Evolutionary conservation across 1,139 yeast genomes (phyloP).

Genomic region (Kodamaea ohmeri): DNA sequence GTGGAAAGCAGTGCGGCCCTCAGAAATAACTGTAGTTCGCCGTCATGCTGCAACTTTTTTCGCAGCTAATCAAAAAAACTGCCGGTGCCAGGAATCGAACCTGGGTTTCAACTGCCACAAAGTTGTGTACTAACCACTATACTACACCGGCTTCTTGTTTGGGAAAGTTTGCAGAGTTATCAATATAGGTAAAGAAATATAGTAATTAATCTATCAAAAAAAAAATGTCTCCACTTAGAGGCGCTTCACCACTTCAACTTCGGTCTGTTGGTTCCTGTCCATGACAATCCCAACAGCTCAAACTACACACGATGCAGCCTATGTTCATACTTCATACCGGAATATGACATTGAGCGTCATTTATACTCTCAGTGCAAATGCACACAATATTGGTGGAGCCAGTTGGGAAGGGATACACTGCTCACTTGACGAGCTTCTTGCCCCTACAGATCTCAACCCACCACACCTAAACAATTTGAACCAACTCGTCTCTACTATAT

Average conservation of each 20-base stretch:
- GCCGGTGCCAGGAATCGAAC: conserved; percentile 59
- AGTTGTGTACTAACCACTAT: conserved; percentile 52
- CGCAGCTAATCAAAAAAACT: no score
- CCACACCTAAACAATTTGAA: background rate
- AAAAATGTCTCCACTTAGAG: no score
- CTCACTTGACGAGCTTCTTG: background rate
- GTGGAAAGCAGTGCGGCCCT: no score
- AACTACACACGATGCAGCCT: background rate
- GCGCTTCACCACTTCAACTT: background rate
- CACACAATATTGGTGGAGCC: background rate
- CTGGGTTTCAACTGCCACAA: conserved; percentile 48
- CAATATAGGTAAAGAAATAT: no score
- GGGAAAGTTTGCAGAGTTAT: no score
- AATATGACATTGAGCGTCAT: background rate
- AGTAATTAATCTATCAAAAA: no score
- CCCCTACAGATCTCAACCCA: background rate
- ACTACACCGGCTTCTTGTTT: conserved; percentile 31
- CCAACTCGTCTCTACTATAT: background rate
- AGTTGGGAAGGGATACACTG: background rate
- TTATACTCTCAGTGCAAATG: background rate
- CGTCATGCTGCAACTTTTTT: no score
- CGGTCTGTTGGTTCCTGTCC: background rate
- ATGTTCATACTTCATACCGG: no score
- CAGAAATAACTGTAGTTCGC: no score
- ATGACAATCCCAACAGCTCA: background rate